Percentiles rank a stretch among this genome's conserved stretches.
These are phyloP conservation scores for Acrocalymma vagum DNA, from an alignment of 2,329 filamentous ascomycete genomes.

Conservation along the genomic window DNA sequence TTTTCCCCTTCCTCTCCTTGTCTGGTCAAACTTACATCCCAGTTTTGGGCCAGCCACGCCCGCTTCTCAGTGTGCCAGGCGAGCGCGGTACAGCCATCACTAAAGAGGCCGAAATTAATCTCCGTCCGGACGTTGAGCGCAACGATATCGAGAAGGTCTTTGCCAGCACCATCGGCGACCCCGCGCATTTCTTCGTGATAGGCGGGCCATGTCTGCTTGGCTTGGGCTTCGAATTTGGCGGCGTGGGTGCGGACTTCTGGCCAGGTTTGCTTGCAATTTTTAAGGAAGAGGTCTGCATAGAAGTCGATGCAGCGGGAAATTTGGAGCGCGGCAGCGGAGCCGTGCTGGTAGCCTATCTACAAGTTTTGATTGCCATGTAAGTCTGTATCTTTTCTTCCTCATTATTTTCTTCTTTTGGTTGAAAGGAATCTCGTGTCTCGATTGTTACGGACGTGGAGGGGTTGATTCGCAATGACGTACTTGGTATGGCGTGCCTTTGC, in stretches of 20 bases:
- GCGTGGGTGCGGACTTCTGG: conserved; percentile 55
- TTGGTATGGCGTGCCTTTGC: conserved; percentile 54
- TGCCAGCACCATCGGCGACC: conserved; percentile 60
- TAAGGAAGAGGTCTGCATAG: conserved; percentile 57
- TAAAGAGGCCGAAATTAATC: conserved; percentile 65
- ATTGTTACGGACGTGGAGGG: too few species aligned
- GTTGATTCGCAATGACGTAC: conserved; percentile 42
- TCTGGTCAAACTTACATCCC: conserved; percentile 54
- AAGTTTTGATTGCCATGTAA: too few species aligned
- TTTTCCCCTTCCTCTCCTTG: too few species aligned
- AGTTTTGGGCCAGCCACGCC: conserved; percentile 65
- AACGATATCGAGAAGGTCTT: conserved; percentile 61
- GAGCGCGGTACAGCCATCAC: conserved; percentile 66
- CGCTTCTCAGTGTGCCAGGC: conserved; percentile 51
- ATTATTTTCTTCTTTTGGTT: too few species aligned
- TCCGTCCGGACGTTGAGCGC: conserved; percentile 67
- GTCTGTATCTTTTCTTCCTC: too few species aligned
- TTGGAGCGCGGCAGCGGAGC: conserved; percentile 47
- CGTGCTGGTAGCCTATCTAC: conserved; percentile 61
- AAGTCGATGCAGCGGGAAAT: conserved; percentile 56
- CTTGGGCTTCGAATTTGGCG: conserved; percentile 55
- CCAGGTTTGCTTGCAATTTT: conserved; percentile 59
- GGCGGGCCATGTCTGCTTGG: conserved; percentile 53
- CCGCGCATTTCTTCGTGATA: conserved; percentile 59
- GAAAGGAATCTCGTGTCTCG: too few species aligned